These are phyloP conservation scores for Xanthoceras sorbifolium DNA, from an alignment of 345 rosid species.

Conservation along the genomic window DNA sequence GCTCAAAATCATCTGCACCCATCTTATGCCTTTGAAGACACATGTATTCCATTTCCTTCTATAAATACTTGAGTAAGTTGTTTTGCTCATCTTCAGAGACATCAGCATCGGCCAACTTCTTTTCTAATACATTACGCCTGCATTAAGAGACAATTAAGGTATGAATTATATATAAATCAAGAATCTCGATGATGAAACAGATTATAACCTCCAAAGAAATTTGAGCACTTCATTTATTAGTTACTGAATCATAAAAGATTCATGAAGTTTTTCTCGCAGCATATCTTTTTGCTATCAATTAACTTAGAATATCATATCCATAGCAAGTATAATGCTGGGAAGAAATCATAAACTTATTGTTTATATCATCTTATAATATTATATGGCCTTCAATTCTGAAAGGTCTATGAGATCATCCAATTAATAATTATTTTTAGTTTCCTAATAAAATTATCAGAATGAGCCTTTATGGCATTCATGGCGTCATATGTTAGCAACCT, in stretches of 20 bases:
- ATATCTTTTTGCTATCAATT: neutral
- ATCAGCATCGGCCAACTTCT: constrained; percentile 97
- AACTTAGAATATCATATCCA: neutral
- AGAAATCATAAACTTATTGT: neutral
- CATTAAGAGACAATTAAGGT: constrained; percentile 29
- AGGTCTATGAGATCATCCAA: neutral
- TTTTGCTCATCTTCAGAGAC: constrained; percentile 94
- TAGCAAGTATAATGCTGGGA: neutral
- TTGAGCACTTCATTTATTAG: neutral
- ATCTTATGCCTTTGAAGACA: constrained; percentile 95
- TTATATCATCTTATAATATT: constrained; percentile 55
- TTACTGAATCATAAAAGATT: neutral
- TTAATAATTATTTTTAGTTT: neutral
- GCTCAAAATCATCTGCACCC: constrained; percentile 99
- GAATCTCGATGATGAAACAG: neutral
- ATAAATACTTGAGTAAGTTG: constrained; percentile 77
- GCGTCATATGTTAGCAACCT: neutral
- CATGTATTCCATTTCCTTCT: constrained; percentile 97
- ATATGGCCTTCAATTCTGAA: neutral
- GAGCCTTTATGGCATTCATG: neutral
- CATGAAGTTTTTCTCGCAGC: constrained; percentile 39
- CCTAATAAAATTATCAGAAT: neutral
- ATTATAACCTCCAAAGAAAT: neutral
- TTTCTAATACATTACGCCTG: constrained; percentile 87
- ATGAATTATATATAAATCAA: constrained; percentile 1